Conservation (phyloP, 2,329 filamentous ascomycete genomes). For the Fusarium sp. region DNA sequence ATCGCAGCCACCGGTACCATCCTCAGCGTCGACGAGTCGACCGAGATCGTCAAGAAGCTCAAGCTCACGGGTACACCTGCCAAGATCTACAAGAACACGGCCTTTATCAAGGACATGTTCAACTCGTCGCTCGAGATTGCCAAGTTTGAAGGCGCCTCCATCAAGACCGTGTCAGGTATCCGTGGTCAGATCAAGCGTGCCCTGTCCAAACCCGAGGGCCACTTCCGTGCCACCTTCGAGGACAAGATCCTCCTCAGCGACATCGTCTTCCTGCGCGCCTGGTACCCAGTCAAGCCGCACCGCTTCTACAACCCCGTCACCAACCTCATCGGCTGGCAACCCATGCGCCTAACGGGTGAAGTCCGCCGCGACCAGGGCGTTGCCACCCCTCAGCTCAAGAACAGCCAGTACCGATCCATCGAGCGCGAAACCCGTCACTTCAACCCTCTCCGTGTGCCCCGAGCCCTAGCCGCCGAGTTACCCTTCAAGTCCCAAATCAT, state of each 20-base stretch:
- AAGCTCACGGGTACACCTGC: constrained; percentile 94
- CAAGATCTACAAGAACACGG: constrained; percentile 99
- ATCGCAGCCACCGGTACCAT: constrained; percentile 96
- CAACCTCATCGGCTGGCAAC: constrained; percentile 91
- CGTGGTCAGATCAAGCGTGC: constrained; percentile 98
- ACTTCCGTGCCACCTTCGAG: constrained; percentile 97
- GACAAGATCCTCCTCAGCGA: constrained; percentile 98
- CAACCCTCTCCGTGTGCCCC: constrained; percentile 82
- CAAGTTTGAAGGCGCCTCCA: constrained; percentile 96
- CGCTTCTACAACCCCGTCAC: constrained; percentile 97
- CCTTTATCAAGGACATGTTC: constrained; percentile 99
- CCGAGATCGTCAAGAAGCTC: constrained; percentile 99
- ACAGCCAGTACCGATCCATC: constrained; percentile 83
- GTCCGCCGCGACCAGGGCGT: constrained; percentile 83
- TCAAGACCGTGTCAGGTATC: constrained; percentile 95
- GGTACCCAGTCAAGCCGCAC: constrained; percentile 96
- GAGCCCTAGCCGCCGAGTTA: constrained; percentile 82
- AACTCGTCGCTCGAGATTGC: constrained; percentile 91
- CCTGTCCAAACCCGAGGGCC: constrained; percentile 90
- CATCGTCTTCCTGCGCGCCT: constrained; percentile 94
- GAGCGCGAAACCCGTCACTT: constrained; percentile 79
- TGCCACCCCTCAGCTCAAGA: constrained; percentile 81
- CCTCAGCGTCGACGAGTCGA: constrained; percentile 92
- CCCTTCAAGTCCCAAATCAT: constrained; percentile 95
- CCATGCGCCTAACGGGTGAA: constrained; percentile 94